Conservation (phyloP, 2,329 filamentous ascomycete genomes). For the Monosporascus sp. region DNA sequence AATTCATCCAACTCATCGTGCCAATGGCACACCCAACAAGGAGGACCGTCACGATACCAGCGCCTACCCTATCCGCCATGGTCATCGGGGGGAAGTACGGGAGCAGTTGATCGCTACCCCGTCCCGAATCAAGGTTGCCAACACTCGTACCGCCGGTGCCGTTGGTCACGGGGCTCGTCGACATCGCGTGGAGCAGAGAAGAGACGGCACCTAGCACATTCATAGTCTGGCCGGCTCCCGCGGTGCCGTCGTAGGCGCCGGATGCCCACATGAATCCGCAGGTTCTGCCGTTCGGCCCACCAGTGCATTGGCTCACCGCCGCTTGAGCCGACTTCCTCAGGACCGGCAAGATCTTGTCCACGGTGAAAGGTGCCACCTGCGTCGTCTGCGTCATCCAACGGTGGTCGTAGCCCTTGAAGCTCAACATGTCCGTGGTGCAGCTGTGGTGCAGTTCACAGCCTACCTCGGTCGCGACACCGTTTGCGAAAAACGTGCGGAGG, state of each 20-base stretch:
- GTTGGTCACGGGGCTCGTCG: conserved; percentile 38
- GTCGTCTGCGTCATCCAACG: conserved; percentile 44
- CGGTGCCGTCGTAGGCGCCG: conserved; percentile 45
- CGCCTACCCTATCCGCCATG: conserved; percentile 42
- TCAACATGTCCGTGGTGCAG: conserved; percentile 53
- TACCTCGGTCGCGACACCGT: conserved; percentile 45
- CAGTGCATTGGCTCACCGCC: conserved; percentile 33
- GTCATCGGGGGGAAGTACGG: conserved; percentile 29
- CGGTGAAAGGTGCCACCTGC: conserved; percentile 35
- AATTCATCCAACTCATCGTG: conserved; percentile 45
- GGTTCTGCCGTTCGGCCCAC: conserved; percentile 29
- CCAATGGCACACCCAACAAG: conserved; percentile 35
- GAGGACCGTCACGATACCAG: conserved; percentile 42
- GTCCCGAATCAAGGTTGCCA: conserved; percentile 37
- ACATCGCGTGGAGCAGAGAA: conserved; percentile 41
- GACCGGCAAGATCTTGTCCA: conserved; percentile 28
- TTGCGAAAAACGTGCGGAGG: conserved; percentile 45
- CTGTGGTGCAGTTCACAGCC: conserved; percentile 45
- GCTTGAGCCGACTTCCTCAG: conserved; percentile 34
- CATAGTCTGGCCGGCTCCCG: conserved; percentile 56
- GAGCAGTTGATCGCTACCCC: conserved; percentile 29
- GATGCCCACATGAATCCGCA: conserved; percentile 47
- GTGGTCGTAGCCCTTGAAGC: conserved; percentile 54
- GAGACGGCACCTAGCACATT: conserved; percentile 51
- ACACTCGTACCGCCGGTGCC: conserved; percentile 46